phyloP scores from a whole-genome alignment of 1,284 basidiomycete genomes.

The Trametes pubescens region DNA sequence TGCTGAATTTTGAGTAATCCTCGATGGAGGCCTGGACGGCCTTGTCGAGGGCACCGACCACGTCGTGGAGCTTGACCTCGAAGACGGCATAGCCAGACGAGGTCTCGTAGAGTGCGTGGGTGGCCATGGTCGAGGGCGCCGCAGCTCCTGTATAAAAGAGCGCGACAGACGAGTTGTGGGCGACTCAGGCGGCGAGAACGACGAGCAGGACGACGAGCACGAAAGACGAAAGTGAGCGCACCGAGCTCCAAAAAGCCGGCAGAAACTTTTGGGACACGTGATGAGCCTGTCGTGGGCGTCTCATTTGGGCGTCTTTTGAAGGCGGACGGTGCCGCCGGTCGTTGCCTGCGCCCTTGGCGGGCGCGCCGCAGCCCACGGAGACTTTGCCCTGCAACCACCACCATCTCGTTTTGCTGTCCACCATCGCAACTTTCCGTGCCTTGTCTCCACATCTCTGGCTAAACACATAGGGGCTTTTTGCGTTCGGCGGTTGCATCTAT shows the following conservation, averaged over 20 bases:
- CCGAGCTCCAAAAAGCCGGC: conserved; percentile 22
- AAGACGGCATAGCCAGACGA: conserved; percentile 97
- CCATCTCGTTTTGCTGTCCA: not conserved
- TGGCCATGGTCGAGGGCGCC: conserved; percentile 59
- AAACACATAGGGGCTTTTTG: not conserved
- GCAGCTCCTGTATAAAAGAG: conserved; percentile 3
- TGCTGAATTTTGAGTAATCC: conserved; percentile 91
- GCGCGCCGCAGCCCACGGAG: too few species aligned
- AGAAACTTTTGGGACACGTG: conserved; percentile 29
- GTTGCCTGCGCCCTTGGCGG: too few species aligned
- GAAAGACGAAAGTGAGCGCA: conserved; percentile 11
- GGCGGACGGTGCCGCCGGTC: not conserved
- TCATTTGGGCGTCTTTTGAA: too few species aligned
- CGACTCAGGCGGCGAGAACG: conserved; percentile 16
- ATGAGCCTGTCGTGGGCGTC: not conserved
- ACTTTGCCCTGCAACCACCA: not conserved
- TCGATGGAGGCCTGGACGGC: conserved; percentile 88
- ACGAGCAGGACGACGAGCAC: conserved; percentile 25
- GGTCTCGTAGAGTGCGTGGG: conserved; percentile 94
- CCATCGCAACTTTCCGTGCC: not conserved
- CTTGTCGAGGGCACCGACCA: conserved; percentile 86
- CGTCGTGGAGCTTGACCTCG: conserved; percentile 88
- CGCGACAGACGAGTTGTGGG: not conserved
- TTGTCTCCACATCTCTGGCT: not conserved
- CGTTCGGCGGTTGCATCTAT: not conserved